Percentiles rank a stretch among this genome's conserved stretches.
Conservation (phyloP, 2,329 filamentous ascomycete species). For the Fusarium proliferatum region DNA sequence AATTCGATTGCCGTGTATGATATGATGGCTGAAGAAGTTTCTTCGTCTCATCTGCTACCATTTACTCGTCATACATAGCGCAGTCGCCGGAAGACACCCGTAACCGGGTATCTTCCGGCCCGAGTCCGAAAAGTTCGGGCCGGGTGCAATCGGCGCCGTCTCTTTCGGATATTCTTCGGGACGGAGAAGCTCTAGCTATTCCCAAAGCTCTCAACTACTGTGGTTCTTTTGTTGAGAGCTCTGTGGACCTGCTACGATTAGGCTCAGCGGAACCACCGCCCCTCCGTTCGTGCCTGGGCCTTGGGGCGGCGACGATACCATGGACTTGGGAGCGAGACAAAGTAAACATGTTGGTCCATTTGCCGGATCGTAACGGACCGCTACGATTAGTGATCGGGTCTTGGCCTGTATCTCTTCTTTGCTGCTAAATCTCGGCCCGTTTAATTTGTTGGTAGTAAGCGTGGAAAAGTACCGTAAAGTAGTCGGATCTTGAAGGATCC, state of each 20-base stretch:
- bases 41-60: not conserved
- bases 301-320: constrained; percentile 14
- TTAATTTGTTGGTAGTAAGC: not conserved
- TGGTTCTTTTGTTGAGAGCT: not conserved
- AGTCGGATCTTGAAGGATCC: not conserved
- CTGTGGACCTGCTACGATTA: constrained; percentile 10
- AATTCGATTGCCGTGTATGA: constrained; percentile 5
- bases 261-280: constrained; percentile 5
- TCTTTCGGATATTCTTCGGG: not conserved
- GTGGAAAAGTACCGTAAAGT: not conserved
- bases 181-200: constrained; percentile 2
- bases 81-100: not conserved
- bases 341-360: constrained; percentile 16
- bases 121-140: constrained; percentile 4
- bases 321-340: constrained; percentile 11
- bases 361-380: constrained; percentile 6
- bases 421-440: constrained; percentile 27
- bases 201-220: not conserved
- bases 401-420: constrained; percentile 20
- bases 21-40: not conserved
- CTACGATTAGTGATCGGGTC: not conserved
- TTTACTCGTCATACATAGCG: not conserved
- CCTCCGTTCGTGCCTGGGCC: constrained; percentile 17
- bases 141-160: constrained; percentile 21
- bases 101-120: constrained; percentile 4